Evolutionary conservation across 345 rosid genomes (phyloP), one percentile per base, ranked within the genome.

Genomic region (Salix koriyanagi): DNA sequence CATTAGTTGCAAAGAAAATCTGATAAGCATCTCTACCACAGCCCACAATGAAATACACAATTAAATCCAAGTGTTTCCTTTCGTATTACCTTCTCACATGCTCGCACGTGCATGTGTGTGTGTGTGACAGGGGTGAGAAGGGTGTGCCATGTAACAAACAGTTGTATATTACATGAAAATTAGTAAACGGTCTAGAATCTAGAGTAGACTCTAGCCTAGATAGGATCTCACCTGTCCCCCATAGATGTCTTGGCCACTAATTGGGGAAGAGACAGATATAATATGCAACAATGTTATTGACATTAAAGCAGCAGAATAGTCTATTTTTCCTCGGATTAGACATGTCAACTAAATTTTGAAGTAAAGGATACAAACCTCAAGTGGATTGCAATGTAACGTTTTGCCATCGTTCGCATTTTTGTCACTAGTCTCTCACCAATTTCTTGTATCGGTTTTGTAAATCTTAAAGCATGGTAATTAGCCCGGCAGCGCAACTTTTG

Each of bases 401-500:
- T 84, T 71, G 96, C 89, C 94, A 89, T 94, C 75, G 82, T 85
- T 79, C 87, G 85, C 97, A 96, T 92, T 81, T 89, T 90, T 79
- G 25, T 84, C 62, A 92, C 97, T 56, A 94, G 86, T 79, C 80
- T 88, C 82, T 88, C 89, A 67, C 98, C 98, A 85, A 92, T 87
- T 71, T 89, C 84, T 62, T 80, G 91, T 81, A 96, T 91, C 8
- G 97, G 92, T 82, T 89, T 91, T 73, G 93, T 89, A 85, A 94
- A 96, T 85, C 92, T 88, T 80, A 96, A 84, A 50, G 97, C 97
- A 65, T 94, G 97, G 73, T 90, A 96, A 79, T 96, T 96, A 44
- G 90, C 97, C 60, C 92, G 92, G 84, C 99, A 96, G 6, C 99
- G 97, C 89, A 96, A 77, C 83, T 87, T 96, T 77, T 94, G 99